These are phyloP conservation scores for Dactylellina cionopaga DNA, from an alignment of 2,329 filamentous ascomycete genomes.

Conservation along the genomic window DNA sequence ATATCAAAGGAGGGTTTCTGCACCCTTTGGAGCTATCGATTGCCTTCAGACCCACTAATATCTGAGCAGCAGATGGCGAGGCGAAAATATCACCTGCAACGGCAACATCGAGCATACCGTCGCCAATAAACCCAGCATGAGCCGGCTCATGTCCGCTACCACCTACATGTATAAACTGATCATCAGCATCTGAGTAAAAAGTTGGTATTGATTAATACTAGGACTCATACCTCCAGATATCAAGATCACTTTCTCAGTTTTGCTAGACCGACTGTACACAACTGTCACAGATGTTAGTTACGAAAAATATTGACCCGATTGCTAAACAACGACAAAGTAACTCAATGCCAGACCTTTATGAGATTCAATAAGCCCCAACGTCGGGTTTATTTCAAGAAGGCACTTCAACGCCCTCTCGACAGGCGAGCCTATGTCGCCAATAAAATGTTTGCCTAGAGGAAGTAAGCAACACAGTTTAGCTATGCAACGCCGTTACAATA, in stretches of 20 bases:
- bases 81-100: slow-evolving; percentile 90
- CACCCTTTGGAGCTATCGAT: slow-evolving; percentile 32
- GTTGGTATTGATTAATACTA: not conserved
- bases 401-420: slow-evolving; percentile 41
- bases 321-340: too few relatives aligned
- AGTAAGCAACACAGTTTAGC: slow-evolving; percentile 20
- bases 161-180: slow-evolving; percentile 64
- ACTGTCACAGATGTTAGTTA: not conserved
- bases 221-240: slow-evolving; percentile 38
- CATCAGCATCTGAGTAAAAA: not conserved
- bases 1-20: not conserved
- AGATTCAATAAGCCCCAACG: slow-evolving; percentile 33
- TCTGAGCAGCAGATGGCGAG: slow-evolving; percentile 81
- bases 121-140: slow-evolving; percentile 77
- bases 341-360: slow-evolving; percentile 29
- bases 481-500: not conserved
- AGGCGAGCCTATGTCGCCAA: slow-evolving; percentile 31
- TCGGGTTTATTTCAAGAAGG: slow-evolving; percentile 37
- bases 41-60: slow-evolving; percentile 60
- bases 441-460: slow-evolving; percentile 40
- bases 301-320: not conserved
- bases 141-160: slow-evolving; percentile 86
- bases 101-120: slow-evolving; percentile 81
- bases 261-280: slow-evolving; percentile 25
- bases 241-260: slow-evolving; percentile 30